A percentile compares a stretch with the other conserved stretches of the same genome.
Evolutionary conservation across 2,329 filamentous ascomycete species (phyloP).

Genomic region (Neofusicoccum cordaticola): DNA sequence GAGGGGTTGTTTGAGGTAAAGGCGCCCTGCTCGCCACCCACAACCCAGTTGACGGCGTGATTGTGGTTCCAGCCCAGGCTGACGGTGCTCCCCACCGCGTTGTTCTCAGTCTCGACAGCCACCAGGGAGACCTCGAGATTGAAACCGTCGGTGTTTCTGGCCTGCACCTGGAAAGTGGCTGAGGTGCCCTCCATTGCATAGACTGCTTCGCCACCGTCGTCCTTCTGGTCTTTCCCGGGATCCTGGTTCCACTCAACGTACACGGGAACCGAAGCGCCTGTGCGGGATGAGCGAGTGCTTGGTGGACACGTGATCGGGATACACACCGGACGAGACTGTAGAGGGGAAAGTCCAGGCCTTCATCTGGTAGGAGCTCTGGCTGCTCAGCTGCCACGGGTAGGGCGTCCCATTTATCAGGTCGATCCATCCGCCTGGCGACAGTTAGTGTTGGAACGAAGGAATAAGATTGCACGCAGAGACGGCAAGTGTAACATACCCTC

Average conservation of each 20-base stretch:
- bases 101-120: constrained; percentile 32
- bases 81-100: constrained; percentile 30
- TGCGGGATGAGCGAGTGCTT: neutral
- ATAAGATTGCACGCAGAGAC: neutral
- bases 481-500: constrained; percentile 10
- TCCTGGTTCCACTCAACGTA: constrained; percentile 31
- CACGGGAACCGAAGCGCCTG: constrained; percentile 30
- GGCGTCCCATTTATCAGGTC: constrained; percentile 42
- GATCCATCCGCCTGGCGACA: constrained; percentile 32
- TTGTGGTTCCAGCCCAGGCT: constrained; percentile 37
- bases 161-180: constrained; percentile 31
- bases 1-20: constrained; percentile 38
- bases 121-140: constrained; percentile 32
- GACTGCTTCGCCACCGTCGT: constrained; percentile 37
- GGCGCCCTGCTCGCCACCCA: constrained; percentile 35
- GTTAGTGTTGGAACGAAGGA: constrained; percentile 3
- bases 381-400: constrained; percentile 33
- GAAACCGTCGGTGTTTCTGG: constrained; percentile 24
- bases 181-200: constrained; percentile 30
- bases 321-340: constrained; percentile 28
- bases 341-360: constrained; percentile 35
- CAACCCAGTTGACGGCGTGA: constrained; percentile 36
- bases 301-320: neutral
- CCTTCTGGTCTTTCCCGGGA: constrained; percentile 25
- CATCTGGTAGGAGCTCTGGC: constrained; percentile 38